Base-by-base conservation (phyloP, 805 yeast species). In the Maudiozyma saulgeensis region DNA sequence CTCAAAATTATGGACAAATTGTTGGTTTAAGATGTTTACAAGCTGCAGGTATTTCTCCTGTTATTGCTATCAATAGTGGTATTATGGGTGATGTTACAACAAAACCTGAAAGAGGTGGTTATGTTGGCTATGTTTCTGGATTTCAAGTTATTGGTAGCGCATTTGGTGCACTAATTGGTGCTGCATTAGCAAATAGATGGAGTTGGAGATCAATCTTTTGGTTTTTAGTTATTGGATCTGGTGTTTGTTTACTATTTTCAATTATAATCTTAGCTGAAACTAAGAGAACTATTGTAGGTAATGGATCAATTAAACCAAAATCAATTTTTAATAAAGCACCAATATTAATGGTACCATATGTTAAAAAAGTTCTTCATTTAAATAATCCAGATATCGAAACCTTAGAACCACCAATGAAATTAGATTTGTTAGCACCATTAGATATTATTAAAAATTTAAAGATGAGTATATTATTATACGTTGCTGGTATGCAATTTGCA, bases 141-240 rank as follows among this genome's bases (percentile, higher is more conserved):
- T 69, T 81, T 41, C 79, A 82, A 16, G 72, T 84, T 32, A 56
- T 84, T 7, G 95, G 95, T 1, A 83, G 82, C 57, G 88, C 87
- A 2, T 72, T 87, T 53, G 91, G 95, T 11, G 87, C 95, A 0
- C 67, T 89, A n/a, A 68, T 87, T 21, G 86, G 70, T 50, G 75
- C 75, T 8, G 68, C 64, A 0, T 54, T 71, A 21, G 60, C 70
- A 2, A 72, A 78, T 4, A 64, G 69, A 21, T 70, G 73, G 56
- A 72, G 79, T 18, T 88, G 96, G 96, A 72, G 90, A 56, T 79
- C 88, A 0, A 77, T 82, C n/a, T 84, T 85, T 57, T 80, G 87
- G 80, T 85, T 88, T 53, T 65, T 85, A 46, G 80, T 85, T 1
- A 80, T 84, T 26, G 79, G 84, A 9, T 77, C 83, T 31, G 82